These are phyloP conservation scores for Silene vulgaris DNA, from an alignment of 179 eudicot species.

Conservation along the genomic window DNA sequence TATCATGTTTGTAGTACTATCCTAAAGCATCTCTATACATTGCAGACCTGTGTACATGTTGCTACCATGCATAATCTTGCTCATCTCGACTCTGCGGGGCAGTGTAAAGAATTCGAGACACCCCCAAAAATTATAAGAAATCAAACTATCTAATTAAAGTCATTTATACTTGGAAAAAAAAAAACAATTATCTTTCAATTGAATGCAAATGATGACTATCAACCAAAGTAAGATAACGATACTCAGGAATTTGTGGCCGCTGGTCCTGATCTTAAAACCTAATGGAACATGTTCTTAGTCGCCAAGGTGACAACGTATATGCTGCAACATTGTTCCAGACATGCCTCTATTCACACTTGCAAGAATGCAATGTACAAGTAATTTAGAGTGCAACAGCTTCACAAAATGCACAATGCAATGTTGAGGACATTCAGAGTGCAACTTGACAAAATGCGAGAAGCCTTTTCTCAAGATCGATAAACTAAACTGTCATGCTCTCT, in stretches of 20 bases:
- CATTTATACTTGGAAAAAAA: too few relatives aligned
- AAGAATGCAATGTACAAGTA: slow-evolving; percentile 2
- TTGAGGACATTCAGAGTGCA: neutral
- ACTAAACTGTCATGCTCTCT: neutral
- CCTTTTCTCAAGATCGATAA: neutral
- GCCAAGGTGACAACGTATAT: neutral
- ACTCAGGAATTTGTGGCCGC: neutral
- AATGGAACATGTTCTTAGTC: neutral
- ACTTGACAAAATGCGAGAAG: neutral
- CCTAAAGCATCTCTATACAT: neutral
- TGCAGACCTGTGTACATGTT: neutral
- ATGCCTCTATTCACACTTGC: neutral
- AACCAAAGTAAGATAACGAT: neutral
- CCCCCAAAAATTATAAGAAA: neutral
- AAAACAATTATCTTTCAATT: neutral
- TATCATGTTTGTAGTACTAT: neutral
- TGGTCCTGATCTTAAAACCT: too few relatives aligned
- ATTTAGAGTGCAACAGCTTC: neutral
- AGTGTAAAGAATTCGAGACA: neutral
- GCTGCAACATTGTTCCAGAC: neutral
- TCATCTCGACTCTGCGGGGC: neutral
- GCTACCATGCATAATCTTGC: neutral
- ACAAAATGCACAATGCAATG: neutral
- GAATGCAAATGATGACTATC: neutral
- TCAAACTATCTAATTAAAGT: neutral